phyloP scores from a whole-genome alignment of 73 alveolate species.

The Effrenium voratum region DNA sequence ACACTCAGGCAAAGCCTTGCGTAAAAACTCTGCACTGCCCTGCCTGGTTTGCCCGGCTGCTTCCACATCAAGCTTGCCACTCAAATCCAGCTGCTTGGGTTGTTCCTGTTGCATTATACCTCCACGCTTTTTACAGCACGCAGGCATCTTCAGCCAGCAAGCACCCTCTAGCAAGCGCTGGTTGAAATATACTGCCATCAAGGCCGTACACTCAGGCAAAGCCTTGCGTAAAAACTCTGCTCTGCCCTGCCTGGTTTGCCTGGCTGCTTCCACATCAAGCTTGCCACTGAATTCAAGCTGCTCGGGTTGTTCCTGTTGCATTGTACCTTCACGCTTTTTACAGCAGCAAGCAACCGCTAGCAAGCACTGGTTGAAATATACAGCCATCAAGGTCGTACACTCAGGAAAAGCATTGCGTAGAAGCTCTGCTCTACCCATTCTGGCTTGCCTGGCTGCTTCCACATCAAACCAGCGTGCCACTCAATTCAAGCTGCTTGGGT shows the following conservation, averaged over 20 bases:
- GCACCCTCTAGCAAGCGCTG: background rate
- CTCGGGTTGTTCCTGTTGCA: background rate
- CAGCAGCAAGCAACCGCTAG: background rate
- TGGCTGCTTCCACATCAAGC: background rate
- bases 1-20: background rate
- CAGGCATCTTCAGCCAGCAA: background rate
- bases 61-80: background rate
- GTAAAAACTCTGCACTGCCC: background rate
- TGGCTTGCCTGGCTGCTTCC: too few relatives aligned
- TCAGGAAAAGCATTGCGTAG: too few relatives aligned
- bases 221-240: too few relatives aligned
- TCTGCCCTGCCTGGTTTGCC: too few relatives aligned
- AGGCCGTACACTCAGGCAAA: background rate
- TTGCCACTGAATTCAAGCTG: background rate
- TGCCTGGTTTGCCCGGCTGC: background rate
- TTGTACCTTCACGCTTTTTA: background rate
- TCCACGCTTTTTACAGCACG: background rate
- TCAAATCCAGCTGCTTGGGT: background rate
- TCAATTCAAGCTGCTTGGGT: background rate
- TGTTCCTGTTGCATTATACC: background rate
- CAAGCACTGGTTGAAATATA: too few relatives aligned
- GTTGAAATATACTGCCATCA: background rate
- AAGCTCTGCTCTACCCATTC: too few relatives aligned
- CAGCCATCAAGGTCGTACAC: too few relatives aligned
- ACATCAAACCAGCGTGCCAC: too few relatives aligned